Conservation (phyloP, 2,329 filamentous ascomycete species). For the Elsinoe batatas region DNA sequence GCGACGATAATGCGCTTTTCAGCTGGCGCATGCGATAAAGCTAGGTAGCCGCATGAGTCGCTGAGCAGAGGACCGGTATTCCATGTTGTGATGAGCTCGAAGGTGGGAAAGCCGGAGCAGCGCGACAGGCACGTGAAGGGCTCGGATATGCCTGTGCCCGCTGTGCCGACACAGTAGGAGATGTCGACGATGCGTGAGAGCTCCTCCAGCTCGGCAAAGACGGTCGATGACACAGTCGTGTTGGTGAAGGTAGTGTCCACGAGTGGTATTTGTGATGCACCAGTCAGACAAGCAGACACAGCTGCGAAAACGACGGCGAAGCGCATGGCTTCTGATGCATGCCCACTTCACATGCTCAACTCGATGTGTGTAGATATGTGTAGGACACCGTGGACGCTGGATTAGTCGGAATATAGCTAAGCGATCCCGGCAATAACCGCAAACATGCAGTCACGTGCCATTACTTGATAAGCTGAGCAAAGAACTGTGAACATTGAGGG, state of each 20-base stretch:
- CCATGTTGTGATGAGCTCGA: constrained; percentile 77
- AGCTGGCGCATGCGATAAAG: constrained; percentile 61
- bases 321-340: constrained; percentile 11
- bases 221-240: constrained; percentile 44
- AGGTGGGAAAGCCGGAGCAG: constrained; percentile 70
- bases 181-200: constrained; percentile 88
- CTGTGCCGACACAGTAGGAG: constrained; percentile 80
- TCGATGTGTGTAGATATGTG: too few relatives aligned
- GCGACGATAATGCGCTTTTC: constrained; percentile 65
- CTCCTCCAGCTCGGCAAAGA: constrained; percentile 79
- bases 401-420: too few relatives aligned
- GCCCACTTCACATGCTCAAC: too few relatives aligned
- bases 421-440: too few relatives aligned
- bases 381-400: too few relatives aligned
- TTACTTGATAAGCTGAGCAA: too few relatives aligned
- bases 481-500: too few relatives aligned
- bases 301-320: constrained; percentile 18
- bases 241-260: constrained; percentile 24
- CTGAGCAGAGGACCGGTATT: constrained; percentile 78
- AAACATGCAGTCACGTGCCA: too few relatives aligned
- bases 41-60: constrained; percentile 90
- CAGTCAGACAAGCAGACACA: constrained; percentile 18
- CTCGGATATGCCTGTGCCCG: constrained; percentile 69
- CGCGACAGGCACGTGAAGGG: constrained; percentile 80
- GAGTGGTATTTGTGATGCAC: constrained; percentile 24